Evolutionary conservation across 345 rosid species (phyloP).

Genomic region (Microthlaspi erraticum): DNA sequence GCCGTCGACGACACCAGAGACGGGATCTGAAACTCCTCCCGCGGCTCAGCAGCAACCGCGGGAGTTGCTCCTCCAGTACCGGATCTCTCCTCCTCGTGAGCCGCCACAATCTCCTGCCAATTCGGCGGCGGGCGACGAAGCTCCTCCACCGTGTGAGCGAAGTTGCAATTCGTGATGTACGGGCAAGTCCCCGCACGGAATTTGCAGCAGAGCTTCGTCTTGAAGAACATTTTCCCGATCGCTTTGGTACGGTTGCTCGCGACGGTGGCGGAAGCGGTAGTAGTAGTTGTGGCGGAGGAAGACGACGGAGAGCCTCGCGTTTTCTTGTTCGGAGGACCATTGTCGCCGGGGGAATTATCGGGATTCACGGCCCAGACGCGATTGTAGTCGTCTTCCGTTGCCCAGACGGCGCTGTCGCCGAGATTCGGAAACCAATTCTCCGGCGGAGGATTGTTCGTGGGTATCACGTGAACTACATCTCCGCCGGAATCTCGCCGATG

Average conservation of each 20-base stretch:
- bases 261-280: slow-evolving; percentile 37
- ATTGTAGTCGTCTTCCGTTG: slow-evolving; percentile 89
- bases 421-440: slow-evolving; percentile 71
- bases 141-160: slow-evolving; percentile 90
- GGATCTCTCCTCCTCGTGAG: slow-evolving; percentile 46
- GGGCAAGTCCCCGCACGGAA: slow-evolving; percentile 69
- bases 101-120: slow-evolving; percentile 88
- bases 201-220: slow-evolving; percentile 84
- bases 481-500: slow-evolving; percentile 65
- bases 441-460: slow-evolving; percentile 52
- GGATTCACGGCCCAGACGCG: slow-evolving; percentile 58
- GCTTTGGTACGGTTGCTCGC: slow-evolving; percentile 52
- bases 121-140: slow-evolving; percentile 90
- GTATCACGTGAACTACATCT: slow-evolving; percentile 79
- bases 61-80: slow-evolving; percentile 31
- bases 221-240: slow-evolving; percentile 78
- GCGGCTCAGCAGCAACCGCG: slow-evolving; percentile 34
- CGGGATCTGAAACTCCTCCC: slow-evolving; percentile 94
- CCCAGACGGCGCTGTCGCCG: slow-evolving; percentile 69
- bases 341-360: slow-evolving; percentile 38
- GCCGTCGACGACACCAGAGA: slow-evolving; percentile 52
- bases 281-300: slow-evolving; percentile 48
- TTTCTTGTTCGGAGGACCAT: slow-evolving; percentile 73
- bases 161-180: slow-evolving; percentile 87
- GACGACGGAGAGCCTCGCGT: slow-evolving; percentile 57